Evolutionary conservation across 2,329 filamentous ascomycete species (phyloP).

Genomic region (Didymella glomerata): DNA sequence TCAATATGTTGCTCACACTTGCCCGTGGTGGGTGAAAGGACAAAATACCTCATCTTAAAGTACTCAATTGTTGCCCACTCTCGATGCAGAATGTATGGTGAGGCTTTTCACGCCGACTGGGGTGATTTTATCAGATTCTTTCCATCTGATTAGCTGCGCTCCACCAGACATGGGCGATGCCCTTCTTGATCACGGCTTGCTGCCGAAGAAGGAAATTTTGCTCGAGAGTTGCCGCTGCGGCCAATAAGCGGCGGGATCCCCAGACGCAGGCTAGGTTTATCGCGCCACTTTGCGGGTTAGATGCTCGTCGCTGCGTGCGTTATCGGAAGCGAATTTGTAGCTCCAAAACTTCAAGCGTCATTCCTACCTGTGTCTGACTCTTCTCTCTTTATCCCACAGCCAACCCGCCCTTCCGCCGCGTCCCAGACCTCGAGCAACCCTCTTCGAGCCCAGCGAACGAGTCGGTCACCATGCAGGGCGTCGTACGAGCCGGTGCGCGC

Average conservation of each 20-base stretch:
- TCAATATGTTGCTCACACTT: constrained; percentile 14
- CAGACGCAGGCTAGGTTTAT: constrained; percentile 27
- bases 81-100: neutral
- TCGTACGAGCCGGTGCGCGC: constrained; percentile 50
- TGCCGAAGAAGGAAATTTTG: constrained; percentile 23
- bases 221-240: constrained; percentile 13
- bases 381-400: constrained; percentile 26
- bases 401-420: constrained; percentile 34
- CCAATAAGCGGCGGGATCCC: constrained; percentile 31
- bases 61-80: constrained; percentile 6
- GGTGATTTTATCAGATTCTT: constrained; percentile 20
- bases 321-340: constrained; percentile 48
- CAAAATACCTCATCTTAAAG: neutral
- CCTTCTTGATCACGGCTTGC: constrained; percentile 21
- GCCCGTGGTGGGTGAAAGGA: neutral
- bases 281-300: constrained; percentile 32
- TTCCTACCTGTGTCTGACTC: constrained; percentile 26
- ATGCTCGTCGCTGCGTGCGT: constrained; percentile 33
- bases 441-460: constrained; percentile 37
- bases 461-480: constrained; percentile 49
- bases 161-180: constrained; percentile 20
- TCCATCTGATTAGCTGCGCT: constrained; percentile 21
- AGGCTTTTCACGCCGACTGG: constrained; percentile 1
- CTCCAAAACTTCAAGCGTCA: constrained; percentile 32
- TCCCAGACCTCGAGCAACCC: constrained; percentile 28